Evolutionary conservation across 257 asterid species (phyloP), one percentile per base, ranked within the genome.

Genomic region (Scutellaria galericulata): DNA sequence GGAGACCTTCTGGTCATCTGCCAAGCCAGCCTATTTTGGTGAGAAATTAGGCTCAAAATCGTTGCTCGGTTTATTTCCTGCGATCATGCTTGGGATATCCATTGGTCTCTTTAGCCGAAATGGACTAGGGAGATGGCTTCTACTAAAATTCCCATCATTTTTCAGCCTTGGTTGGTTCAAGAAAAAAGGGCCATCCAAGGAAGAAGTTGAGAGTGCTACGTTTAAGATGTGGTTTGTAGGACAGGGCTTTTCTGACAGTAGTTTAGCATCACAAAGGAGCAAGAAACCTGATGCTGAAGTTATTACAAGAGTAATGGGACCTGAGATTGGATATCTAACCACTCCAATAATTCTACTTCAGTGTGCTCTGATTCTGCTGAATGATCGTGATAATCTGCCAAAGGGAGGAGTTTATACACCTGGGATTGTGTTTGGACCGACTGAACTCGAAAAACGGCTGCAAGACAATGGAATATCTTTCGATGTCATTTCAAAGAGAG

Each of bases 391-490:
- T 24, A 77, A 83, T 70, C 81, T 91, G 72, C 96, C 98, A 0
- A 84, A 79, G 62, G 98, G 99, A n/a, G 99, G 98, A 9, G 96
- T 91, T 64, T 82, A 75, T 55, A 83, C 96, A 1, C 97, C 98
- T 0, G 99, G 97, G 77, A 87, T 94, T n/a, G 85, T 94, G 59
- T 94, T 87, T 76, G 99, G 99, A 41, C 74, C 91, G 0, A 85
- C 95, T 0, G 91, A 88, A 67, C 97, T 94, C 51, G 84, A 91
- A 79, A 75, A 81, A 51, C 82, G 89, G 66, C 90, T 94, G 52
- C 93, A 88, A 61, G 82, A 86, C 42, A 91, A 91, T 53, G 98
- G 97, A 11, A 85, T 94, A 35, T 82, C 95, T 54, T 94, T 90
- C 42, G 96, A 91, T 71, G 79, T 91, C 78, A 78, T 94, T 74